phyloP scores from a whole-genome alignment of 2,329 filamentous ascomycete species.

The Verticillium longisporum region DNA sequence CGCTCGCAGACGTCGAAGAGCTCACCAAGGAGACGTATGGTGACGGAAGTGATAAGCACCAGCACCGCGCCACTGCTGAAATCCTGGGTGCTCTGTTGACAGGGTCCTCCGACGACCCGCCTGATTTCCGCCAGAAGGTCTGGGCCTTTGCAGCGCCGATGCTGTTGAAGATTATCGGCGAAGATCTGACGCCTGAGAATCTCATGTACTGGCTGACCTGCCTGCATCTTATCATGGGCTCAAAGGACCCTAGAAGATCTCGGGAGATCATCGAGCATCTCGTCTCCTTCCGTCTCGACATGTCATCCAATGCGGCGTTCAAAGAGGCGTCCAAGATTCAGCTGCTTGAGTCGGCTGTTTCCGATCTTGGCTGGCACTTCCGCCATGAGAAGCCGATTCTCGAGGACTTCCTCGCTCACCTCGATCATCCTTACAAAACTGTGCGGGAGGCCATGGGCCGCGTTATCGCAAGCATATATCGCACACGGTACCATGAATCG shows the following conservation, averaged over 20 bases:
- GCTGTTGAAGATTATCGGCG: slow-evolving; percentile 77
- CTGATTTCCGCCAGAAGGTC: slow-evolving; percentile 65
- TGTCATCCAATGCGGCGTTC: slow-evolving; percentile 93
- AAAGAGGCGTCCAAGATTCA: slow-evolving; percentile 97
- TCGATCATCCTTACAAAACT: slow-evolving; percentile 96
- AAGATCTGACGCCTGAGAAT: slow-evolving; percentile 91
- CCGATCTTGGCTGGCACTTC: slow-evolving; percentile 93
- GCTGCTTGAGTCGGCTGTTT: slow-evolving; percentile 79
- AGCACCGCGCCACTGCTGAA: slow-evolving; percentile 91
- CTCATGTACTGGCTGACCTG: slow-evolving; percentile 92
- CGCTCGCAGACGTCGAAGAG: slow-evolving; percentile 82
- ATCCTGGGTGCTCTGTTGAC: slow-evolving; percentile 82
- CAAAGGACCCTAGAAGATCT: slow-evolving; percentile 80
- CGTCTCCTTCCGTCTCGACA: slow-evolving; percentile 80
- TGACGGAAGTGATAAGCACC: slow-evolving; percentile 94
- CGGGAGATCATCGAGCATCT: slow-evolving; percentile 82
- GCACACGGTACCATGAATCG: slow-evolving; percentile 89
- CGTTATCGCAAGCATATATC: slow-evolving; percentile 80
- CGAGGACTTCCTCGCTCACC: slow-evolving; percentile 79
- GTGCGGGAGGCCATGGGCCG: slow-evolving; percentile 92
- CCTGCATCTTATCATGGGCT: slow-evolving; percentile 79
- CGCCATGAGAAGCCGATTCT: slow-evolving; percentile 82
- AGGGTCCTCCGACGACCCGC: slow-evolving; percentile 70
- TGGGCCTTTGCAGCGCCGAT: slow-evolving; percentile 92
- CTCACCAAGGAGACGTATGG: slow-evolving; percentile 72